phyloP scores from a whole-genome alignment of 2,329 filamentous ascomycete genomes.

The Exophiala spinifera region DNA sequence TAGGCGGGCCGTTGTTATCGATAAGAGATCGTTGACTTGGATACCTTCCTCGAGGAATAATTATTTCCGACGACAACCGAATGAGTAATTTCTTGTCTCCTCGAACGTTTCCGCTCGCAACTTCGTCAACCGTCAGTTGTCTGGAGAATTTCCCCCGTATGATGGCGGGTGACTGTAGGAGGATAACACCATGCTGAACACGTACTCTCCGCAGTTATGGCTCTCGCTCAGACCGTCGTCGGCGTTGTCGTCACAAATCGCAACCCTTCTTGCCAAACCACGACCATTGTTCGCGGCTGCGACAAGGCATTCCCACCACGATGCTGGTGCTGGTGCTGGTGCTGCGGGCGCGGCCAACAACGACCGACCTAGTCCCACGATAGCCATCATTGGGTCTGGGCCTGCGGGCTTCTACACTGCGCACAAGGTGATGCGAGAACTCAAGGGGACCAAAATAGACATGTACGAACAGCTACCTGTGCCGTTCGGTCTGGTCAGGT shows the following conservation, averaged over 20 bases:
- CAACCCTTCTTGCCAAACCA: neutral
- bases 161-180: conserved; percentile 10
- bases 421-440: conserved; percentile 74
- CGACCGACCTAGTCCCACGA: conserved; percentile 59
- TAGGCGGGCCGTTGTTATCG: no score
- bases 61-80: no score
- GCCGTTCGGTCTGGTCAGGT: conserved; percentile 86
- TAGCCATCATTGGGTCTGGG: conserved; percentile 89
- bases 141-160: neutral
- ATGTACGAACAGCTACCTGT: conserved; percentile 96
- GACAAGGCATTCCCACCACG: conserved; percentile 1
- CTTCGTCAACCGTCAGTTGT: conserved; percentile 6
- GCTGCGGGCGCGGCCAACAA: no score
- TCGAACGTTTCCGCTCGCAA: no score
- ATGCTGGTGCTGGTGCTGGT: no score
- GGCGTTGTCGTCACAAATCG: neutral
- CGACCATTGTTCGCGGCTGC: neutral
- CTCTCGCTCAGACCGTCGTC: conserved; percentile 4
- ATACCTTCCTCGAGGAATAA: no score
- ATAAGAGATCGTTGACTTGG: no score
- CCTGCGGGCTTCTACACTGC: conserved; percentile 96
- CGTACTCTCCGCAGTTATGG: conserved; percentile 8
- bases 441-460: conserved; percentile 71
- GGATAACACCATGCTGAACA: conserved; percentile 16
- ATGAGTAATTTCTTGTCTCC: no score